A percentile compares a stretch with the other conserved stretches of the same genome.
Evolutionary conservation across 2,329 filamentous ascomycete genomes (phyloP).

Genomic region (Penicillium sp.): DNA sequence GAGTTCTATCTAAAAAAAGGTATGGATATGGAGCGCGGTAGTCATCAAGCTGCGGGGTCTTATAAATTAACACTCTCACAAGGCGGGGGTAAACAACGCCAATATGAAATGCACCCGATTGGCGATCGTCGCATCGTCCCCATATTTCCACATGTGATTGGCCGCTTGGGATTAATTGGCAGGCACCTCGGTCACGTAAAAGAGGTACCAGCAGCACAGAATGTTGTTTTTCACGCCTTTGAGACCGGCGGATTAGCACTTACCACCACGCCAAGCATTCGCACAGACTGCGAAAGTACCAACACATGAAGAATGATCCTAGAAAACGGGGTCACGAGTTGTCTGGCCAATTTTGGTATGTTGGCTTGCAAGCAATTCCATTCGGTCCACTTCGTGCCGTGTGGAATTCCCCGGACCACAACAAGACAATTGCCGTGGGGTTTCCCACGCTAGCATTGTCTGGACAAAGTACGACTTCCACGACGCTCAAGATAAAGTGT

Average conservation of each 20-base stretch:
- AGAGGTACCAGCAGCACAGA: neutral
- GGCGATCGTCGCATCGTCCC: neutral
- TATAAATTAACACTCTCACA: neutral
- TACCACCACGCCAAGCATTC: constrained; percentile 1
- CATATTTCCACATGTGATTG: neutral
- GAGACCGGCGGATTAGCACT: neutral
- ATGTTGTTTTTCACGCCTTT: neutral
- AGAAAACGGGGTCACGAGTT: neutral
- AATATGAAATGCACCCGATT: constrained; percentile 13
- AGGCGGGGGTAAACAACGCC: neutral
- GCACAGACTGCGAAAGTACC: neutral
- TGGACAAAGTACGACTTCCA: neutral
- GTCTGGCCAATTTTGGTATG: constrained; percentile 5
- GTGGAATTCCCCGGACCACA: constrained; percentile 4
- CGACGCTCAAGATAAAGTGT: neutral
- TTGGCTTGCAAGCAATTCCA: neutral
- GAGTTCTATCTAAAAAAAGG: neutral
- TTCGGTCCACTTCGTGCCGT: neutral
- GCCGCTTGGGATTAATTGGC: constrained; percentile 3
- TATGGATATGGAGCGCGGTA: neutral
- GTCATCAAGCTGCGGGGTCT: constrained; percentile 11
- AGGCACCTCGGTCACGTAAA: constrained; percentile 3
- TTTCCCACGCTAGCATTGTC: neutral
- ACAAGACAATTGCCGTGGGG: neutral
- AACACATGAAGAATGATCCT: constrained; percentile 1